Conservation (phyloP, 2,329 filamentous ascomycete species). For the Claviceps sp. region DNA sequence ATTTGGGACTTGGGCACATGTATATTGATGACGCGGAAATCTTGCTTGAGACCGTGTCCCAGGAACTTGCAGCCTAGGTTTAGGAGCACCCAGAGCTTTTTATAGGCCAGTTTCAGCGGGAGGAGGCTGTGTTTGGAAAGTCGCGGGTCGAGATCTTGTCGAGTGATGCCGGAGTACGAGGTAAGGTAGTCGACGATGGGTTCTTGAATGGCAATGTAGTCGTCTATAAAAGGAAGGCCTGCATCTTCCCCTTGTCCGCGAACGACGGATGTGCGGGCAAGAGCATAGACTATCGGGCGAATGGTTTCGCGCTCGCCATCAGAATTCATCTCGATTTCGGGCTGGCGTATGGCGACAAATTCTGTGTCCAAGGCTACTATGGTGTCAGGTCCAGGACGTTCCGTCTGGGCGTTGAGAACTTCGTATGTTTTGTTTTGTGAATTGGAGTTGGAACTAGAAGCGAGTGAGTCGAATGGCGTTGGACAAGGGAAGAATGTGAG, state of each 20-base stretch:
- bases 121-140: constrained; percentile 74
- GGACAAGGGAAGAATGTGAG: not conserved
- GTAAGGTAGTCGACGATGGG: constrained; percentile 92
- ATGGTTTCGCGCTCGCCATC: constrained; percentile 89
- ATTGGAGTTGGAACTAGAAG: constrained; percentile 23
- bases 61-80: constrained; percentile 92
- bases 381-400: constrained; percentile 56
- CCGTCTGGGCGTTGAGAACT: constrained; percentile 40
- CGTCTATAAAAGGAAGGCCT: constrained; percentile 84
- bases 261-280: constrained; percentile 86
- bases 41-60: constrained; percentile 83
- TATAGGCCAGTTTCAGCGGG: constrained; percentile 83
- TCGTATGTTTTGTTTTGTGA: constrained; percentile 39
- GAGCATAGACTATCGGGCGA: constrained; percentile 74
- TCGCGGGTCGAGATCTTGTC: constrained; percentile 69
- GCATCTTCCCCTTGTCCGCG: constrained; percentile 66
- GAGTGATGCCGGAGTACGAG: constrained; percentile 80
- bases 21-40: constrained; percentile 97
- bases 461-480: not conserved
- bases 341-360: constrained; percentile 84
- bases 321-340: constrained; percentile 92
- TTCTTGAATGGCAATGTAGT: constrained; percentile 88
- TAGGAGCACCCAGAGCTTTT: constrained; percentile 92
- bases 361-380: constrained; percentile 90
- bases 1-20: constrained; percentile 83